phyloP scores from a whole-genome alignment of 306 rosid species.

The Prunus padus region DNA sequence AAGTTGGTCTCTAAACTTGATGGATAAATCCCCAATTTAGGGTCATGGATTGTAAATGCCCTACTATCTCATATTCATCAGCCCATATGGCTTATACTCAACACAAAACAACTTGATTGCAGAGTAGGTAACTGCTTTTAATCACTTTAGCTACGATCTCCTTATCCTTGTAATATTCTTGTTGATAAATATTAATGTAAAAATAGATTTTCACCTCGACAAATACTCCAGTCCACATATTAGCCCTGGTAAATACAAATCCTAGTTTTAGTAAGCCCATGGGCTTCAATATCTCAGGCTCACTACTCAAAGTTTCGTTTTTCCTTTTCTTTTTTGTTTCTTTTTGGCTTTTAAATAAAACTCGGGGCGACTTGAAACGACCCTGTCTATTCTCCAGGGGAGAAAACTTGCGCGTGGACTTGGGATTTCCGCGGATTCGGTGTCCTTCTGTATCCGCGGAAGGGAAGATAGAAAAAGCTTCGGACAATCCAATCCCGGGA shows the following conservation, averaged over 20 bases:
- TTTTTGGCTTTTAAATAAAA: background rate
- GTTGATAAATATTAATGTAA: no score
- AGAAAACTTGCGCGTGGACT: constrained; percentile 20
- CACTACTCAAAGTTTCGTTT: background rate
- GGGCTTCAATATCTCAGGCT: background rate
- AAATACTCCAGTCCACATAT: background rate
- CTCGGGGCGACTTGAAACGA: background rate
- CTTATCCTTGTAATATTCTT: no score
- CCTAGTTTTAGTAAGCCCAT: background rate
- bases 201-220: background rate
- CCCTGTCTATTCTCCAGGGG: background rate
- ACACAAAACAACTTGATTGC: no score
- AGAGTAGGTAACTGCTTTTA: no score
- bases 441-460: constrained; percentile 18
- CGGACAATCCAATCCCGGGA: background rate
- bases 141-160: no score
- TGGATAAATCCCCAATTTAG: no score
- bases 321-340: background rate
- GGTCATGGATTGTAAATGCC: no score
- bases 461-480: background rate
- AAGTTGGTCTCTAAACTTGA: no score
- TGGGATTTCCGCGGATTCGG: constrained; percentile 19
- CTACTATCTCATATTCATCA: no score
- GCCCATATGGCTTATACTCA: no score
- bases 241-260: no score